Conservation (phyloP, 176 grass and related monocot genomes). For the Triticum monococcum region DNA sequence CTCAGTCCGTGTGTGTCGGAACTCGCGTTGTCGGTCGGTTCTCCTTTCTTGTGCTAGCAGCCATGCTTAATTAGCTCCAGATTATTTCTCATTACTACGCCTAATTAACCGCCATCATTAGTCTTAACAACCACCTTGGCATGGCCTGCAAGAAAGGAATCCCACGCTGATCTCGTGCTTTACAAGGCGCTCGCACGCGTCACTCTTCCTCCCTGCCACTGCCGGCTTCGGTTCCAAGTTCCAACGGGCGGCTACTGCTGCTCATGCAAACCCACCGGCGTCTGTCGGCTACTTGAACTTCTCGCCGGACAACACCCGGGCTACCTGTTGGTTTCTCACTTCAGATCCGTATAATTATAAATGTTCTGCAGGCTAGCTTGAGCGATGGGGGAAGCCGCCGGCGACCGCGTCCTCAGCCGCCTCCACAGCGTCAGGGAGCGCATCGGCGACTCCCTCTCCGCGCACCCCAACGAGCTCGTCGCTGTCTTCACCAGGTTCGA, state of each 20-base stretch:
- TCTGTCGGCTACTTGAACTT: too few species aligned
- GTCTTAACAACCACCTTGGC: not conserved
- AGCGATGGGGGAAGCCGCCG: slow-evolving; percentile 69
- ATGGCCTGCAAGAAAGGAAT: slow-evolving; percentile 32
- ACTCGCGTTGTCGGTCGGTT: not conserved
- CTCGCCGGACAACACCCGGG: not conserved
- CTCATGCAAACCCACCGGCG: too few species aligned
- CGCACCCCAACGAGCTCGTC: slow-evolving; percentile 93
- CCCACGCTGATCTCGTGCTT: slow-evolving; percentile 24
- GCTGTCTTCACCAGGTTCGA: slow-evolving; percentile 91
- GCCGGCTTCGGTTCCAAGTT: slow-evolving; percentile 13
- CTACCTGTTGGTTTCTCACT: too few species aligned
- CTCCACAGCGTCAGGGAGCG: slow-evolving; percentile 89
- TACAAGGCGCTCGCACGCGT: not conserved
- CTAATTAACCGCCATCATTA: not conserved
- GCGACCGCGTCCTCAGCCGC: slow-evolving; percentile 73
- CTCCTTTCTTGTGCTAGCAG: slow-evolving; percentile 14
- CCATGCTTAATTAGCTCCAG: not conserved
- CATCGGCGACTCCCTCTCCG: slow-evolving; percentile 83
- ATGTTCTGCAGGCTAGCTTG: slow-evolving; percentile 13
- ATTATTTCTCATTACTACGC: not conserved
- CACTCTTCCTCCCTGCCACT: slow-evolving; percentile 23
- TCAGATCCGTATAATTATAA: too few species aligned
- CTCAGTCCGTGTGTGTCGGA: not conserved
- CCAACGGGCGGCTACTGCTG: slow-evolving; percentile 31